Evolutionary conservation across 1,139 yeast species (phyloP).

Genomic region (Geotrichum fermentans): DNA sequence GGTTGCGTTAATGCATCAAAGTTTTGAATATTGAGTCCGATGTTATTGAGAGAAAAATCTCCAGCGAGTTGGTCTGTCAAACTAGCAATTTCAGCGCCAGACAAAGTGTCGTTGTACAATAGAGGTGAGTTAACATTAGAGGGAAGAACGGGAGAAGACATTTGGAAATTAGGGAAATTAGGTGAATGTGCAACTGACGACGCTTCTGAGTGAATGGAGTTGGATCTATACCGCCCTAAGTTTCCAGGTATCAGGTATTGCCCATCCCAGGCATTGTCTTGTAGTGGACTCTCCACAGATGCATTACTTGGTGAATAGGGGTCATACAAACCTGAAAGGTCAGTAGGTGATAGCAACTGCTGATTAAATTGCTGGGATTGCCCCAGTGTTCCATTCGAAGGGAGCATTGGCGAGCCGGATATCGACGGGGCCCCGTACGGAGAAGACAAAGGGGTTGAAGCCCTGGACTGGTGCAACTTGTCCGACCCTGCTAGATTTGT

Average conservation of each 20-base stretch:
- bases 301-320: neutral
- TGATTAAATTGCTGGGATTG: neutral
- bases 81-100: neutral
- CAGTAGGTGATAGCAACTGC: neutral
- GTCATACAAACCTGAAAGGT: neutral
- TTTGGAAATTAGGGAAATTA: constrained; percentile 16
- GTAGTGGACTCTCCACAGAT: constrained; percentile 1
- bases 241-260: constrained; percentile 19
- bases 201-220: constrained; percentile 22
- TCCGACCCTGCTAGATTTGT: neutral
- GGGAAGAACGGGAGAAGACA: constrained; percentile 16
- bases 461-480: neutral
- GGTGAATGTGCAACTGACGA: constrained; percentile 23
- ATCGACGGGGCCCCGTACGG: neutral
- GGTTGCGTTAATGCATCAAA: neutral
- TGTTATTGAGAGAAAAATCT: constrained; percentile 9
- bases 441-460: constrained; percentile 1
- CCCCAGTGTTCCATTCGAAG: neutral
- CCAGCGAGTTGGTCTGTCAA: constrained; percentile 12
- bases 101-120: constrained; percentile 17
- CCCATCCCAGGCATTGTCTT: constrained; percentile 3
- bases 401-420: neutral
- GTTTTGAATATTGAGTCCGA: no score
- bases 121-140: constrained; percentile 24
- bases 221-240: constrained; percentile 20